phyloP scores from a whole-genome alignment of 2,329 filamentous ascomycete species.

The Fusarium fracticaudum region DNA sequence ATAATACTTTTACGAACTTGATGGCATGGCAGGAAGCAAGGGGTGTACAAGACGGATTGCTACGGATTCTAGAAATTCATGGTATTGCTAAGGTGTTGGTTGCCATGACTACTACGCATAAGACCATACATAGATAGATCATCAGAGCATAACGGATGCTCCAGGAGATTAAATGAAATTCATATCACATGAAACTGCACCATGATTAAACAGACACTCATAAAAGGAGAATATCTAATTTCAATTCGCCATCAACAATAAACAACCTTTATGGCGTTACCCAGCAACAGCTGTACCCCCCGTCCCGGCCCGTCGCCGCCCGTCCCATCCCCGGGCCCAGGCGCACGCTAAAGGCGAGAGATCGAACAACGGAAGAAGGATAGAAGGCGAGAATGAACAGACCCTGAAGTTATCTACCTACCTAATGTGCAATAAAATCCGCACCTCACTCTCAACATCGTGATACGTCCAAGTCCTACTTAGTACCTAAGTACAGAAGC shows the following conservation, averaged over 20 bases:
- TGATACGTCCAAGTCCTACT: background rate
- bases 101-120: background rate
- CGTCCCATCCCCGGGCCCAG: conserved; percentile 7
- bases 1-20: conserved; percentile 18
- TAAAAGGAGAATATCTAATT: conserved; percentile 3
- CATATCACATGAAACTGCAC: conserved; percentile 2
- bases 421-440: background rate
- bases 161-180: background rate
- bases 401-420: conserved; percentile 9
- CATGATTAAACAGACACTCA: background rate
- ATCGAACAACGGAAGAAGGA: conserved; percentile 9
- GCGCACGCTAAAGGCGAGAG: conserved; percentile 19
- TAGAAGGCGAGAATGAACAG: background rate
- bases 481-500: background rate
- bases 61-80: conserved; percentile 21
- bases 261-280: conserved; percentile 13
- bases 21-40: conserved; percentile 16
- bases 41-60: conserved; percentile 15
- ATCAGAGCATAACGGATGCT: conserved; percentile 9
- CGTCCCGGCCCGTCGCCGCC: conserved; percentile 25
- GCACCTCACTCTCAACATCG: background rate
- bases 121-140: background rate
- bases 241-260: conserved; percentile 15
- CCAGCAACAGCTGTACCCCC: conserved; percentile 10
- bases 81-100: background rate